Percentiles rank a stretch among this genome's conserved stretches.
phyloP scores from a whole-genome alignment of 176 grass and related monocot species.

The Bolboschoenus planiculmis region DNA sequence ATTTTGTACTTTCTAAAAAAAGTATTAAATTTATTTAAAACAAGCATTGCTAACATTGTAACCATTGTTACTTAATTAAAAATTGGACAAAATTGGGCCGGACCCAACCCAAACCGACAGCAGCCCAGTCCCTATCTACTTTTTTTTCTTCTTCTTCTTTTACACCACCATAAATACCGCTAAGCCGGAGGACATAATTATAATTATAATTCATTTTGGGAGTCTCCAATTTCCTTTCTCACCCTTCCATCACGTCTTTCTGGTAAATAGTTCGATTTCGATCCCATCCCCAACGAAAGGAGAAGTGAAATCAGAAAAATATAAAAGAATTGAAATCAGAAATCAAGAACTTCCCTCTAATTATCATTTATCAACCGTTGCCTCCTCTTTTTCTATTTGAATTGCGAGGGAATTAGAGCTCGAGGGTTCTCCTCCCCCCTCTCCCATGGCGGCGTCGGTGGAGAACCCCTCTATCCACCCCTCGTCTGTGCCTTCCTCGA shows the following conservation, averaged over 20 bases:
- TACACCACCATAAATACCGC: neutral
- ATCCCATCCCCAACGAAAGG: neutral
- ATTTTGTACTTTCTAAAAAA: no score
- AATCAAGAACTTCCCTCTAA: neutral
- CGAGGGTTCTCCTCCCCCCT: neutral
- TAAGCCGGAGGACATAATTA: neutral
- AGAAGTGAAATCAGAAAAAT: neutral
- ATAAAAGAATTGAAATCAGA: constrained; percentile 6
- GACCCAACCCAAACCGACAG: neutral
- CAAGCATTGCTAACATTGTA: no score
- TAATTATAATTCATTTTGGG: no score
- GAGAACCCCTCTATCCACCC: constrained; percentile 13
- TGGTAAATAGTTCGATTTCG: constrained; percentile 9
- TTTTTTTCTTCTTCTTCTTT: no score
- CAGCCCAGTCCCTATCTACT: neutral
- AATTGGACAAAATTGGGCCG: neutral
- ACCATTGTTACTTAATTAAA: no score
- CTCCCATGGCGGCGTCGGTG: constrained; percentile 43
- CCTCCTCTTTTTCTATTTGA: constrained; percentile 19
- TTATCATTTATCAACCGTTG: constrained; percentile 22
- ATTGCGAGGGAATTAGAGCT: constrained; percentile 14
- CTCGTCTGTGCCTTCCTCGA: neutral
- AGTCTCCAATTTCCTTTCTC: neutral
- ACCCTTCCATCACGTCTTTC: neutral
- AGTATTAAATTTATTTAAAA: no score